Percentiles rank a stretch among this genome's conserved stretches.
These are phyloP conservation scores for Vitis hybrid DNA, from an alignment of 177 flowering plant species.

Conservation along the genomic window DNA sequence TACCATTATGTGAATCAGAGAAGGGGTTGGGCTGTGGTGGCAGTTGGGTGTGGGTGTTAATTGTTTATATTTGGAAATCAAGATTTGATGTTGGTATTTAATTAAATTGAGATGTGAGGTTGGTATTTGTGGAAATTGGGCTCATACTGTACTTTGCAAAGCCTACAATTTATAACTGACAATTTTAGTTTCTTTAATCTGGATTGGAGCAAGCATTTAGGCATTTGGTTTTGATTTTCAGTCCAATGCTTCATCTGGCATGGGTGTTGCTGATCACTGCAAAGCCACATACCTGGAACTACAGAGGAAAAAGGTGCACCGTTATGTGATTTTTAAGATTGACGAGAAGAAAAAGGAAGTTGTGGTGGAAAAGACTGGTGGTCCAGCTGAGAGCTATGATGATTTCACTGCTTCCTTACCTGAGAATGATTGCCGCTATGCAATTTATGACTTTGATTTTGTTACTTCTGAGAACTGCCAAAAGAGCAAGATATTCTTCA, in stretches of 20 bases:
- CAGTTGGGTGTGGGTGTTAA: too few species aligned
- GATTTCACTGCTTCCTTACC: conserved; percentile 47
- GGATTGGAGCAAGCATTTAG: not conserved
- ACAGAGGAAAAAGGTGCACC: conserved; percentile 39
- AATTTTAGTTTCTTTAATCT: not conserved
- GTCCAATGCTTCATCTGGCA: conserved; percentile 47
- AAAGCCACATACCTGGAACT: conserved; percentile 38
- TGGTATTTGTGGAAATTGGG: too few species aligned
- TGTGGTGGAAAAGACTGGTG: conserved; percentile 49
- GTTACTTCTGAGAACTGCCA: conserved; percentile 51
- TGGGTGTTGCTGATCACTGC: conserved; percentile 46
- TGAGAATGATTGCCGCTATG: conserved; percentile 48
- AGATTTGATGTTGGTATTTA: too few species aligned
- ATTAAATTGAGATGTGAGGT: too few species aligned
- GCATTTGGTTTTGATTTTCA: conserved; percentile 8
- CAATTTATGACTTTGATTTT: conserved; percentile 48
- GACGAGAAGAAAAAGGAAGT: conserved; percentile 55
- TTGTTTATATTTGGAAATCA: too few species aligned
- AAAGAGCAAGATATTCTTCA: conserved; percentile 59
- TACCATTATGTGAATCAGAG: too few species aligned
- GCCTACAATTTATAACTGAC: too few species aligned
- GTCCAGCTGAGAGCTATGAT: conserved; percentile 45
- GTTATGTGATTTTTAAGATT: conserved; percentile 48
- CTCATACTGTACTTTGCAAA: not conserved
- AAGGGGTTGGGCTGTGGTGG: too few species aligned